Evolutionary conservation across 108 stramenopile species (phyloP), one percentile per base, ranked within the genome.

Genomic region (Discostella pseudostelligera): DNA sequence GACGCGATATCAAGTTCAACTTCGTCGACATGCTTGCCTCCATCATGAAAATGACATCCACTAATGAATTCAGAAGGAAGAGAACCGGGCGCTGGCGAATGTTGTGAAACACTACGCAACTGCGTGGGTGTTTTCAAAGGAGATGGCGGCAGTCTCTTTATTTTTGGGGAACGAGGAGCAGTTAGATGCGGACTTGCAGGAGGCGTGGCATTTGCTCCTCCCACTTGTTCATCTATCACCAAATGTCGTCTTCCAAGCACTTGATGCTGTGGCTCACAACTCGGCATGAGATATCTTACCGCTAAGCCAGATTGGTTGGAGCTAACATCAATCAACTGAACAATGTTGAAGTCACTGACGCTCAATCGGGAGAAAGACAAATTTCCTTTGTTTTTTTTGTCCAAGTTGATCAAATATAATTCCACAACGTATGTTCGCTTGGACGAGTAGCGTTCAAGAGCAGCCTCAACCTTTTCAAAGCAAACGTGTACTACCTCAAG

Each of bases 1-100:
- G 85, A 65, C 13, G 67, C 70, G 7, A 90, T 56, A 56, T 87
- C 89, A 57, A 90, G 61, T 50, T 90, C 89, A 29, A 90, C 78
- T 46, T 90, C 89, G 60, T 90, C 86, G 8, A 84, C 46, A 48
- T 83, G 84, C 35, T 73, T 69, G 24, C 56, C 66, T 22, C 83
- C 80, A 47, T 89, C 88, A 58, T 87, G 85, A 53, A 80, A 74
- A 20, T 81, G 70, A 37, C 70, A 72, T n/a, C 51, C 70, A n/a
- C 62, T 55, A 4, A 72, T 64, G 12, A 72, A 64, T 24, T 58
- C 46, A 21, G 47, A 39, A 6, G 46, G 12, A 13, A 48, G 8
- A 29, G 20, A 13, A 9, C 24, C 24, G 13, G 2, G 29, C 11
- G 5, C 12, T 12, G 21, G 43, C 0, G 70, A 39, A 14, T 43